Evolutionary conservation across 805 yeast species (phyloP), one percentile per base, ranked within the genome.

Genomic region (Ogataea saltuana): DNA sequence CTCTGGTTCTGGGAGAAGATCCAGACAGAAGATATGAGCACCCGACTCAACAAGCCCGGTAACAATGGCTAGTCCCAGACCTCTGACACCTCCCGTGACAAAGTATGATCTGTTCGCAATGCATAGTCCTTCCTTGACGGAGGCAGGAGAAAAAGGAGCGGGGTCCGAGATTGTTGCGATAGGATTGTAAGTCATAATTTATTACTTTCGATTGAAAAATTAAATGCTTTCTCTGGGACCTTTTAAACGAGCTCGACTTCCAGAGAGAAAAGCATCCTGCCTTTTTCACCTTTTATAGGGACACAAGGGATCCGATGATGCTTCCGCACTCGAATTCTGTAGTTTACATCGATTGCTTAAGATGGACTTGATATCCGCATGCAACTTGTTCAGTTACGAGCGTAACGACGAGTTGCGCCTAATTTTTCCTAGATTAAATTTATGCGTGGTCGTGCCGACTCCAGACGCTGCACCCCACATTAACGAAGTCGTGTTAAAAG

Each of bases 51-150:
- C 34, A n/a, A 49, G 34, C n/a, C 46, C 50, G 1, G 49, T 31
- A 16, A 44, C 39, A 12, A 49, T 32, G 9, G 46, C 13, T 16
- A 49, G 34, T 9, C 53, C 53, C 16, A 49, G 35, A 7, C 53
- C 53, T 17, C 53, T 39, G 11, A 46, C 53, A 18, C 53, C 53
- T 6, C 53, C 53, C n/a, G 53, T 49, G 34, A 49, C 53, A 30
- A 49, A 44, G 35, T 34, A 49, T 19, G 53, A 35, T 39, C 50
- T 41, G 39, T 36, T 36, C 13, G 29, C 37, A 26, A 49, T 42
- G n/a, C 42, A 27, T 25, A 49, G 19, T 6, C 50, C 50, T 1
- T 39, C 45, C 21, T 39, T 46, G 18, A 49, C 49, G 18, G 53
- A 49, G 9, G 41, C 21, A 16, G 53, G 53, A 4, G 53, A 37